Conservation (phyloP, 495 filamentous ascomycete genomes). For the Hyphodiscus hymeniophilus region DNA sequence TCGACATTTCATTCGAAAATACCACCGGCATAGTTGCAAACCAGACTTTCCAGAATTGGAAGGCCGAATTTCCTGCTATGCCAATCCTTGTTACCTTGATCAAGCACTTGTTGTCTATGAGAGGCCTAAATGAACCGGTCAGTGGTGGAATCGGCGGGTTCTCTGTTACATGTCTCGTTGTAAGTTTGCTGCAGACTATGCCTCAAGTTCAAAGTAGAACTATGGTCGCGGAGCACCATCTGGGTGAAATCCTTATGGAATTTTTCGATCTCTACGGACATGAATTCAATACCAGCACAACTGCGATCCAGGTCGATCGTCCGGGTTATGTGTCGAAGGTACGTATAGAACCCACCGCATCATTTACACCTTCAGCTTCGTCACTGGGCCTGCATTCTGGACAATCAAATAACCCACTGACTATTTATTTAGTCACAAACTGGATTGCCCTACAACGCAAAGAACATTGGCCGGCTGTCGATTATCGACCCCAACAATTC, state of each 20-base stretch:
- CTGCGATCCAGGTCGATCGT: constrained; percentile 68
- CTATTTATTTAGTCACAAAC: constrained; percentile 1
- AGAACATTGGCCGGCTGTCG: constrained; percentile 40
- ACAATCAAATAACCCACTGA: background rate
- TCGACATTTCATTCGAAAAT: constrained; percentile 95
- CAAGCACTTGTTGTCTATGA: constrained; percentile 87
- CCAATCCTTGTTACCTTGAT: constrained; percentile 73
- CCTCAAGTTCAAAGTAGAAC: constrained; percentile 53
- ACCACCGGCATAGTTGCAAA: constrained; percentile 69
- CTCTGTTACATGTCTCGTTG: constrained; percentile 86
- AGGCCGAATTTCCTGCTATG: constrained; percentile 68
- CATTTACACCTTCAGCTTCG: background rate
- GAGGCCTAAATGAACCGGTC: constrained; percentile 81
- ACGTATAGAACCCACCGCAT: constrained; percentile 15
- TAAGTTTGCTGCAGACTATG: constrained; percentile 71
- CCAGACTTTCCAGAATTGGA: constrained; percentile 72
- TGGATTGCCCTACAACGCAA: constrained; percentile 31
- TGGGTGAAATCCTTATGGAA: constrained; percentile 71
- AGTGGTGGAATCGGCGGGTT: constrained; percentile 92
- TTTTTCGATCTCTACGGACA: constrained; percentile 88
- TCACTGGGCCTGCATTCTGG: too few relatives aligned
- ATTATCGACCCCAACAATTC: constrained; percentile 86
- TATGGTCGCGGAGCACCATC: constrained; percentile 50
- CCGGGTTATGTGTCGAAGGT: constrained; percentile 69
- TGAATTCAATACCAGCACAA: constrained; percentile 53